Evolutionary conservation across 257 asterid species (phyloP).

Genomic region (Vinca minor): DNA sequence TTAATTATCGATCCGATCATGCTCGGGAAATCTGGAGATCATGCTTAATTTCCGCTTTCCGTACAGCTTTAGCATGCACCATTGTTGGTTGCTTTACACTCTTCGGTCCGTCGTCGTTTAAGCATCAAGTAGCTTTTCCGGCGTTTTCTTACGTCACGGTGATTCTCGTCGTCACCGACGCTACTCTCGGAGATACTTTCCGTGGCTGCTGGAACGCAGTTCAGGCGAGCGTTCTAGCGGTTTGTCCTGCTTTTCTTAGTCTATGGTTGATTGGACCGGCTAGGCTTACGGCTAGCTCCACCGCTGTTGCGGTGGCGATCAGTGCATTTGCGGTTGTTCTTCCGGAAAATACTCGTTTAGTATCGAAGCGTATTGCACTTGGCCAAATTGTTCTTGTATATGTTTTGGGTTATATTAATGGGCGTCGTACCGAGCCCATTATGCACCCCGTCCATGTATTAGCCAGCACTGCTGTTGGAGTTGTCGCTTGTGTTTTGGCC

Average conservation of each 20-base stretch:
- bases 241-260: conserved; percentile 49
- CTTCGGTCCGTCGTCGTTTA: conserved; percentile 44
- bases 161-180: conserved; percentile 52
- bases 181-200: conserved; percentile 62
- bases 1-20: background rate
- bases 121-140: conserved; percentile 42
- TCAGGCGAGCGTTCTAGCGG: conserved; percentile 41
- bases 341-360: conserved; percentile 54
- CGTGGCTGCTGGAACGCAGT: conserved; percentile 66
- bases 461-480: conserved; percentile 72
- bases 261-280: conserved; percentile 57
- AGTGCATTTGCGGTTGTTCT: conserved; percentile 53
- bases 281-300: conserved; percentile 36
- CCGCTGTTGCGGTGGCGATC: conserved; percentile 43
- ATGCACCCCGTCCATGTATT: conserved; percentile 69
- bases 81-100: conserved; percentile 62
- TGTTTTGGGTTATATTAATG: conserved; percentile 46
- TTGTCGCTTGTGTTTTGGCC: conserved; percentile 57
- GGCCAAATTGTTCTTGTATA: conserved; percentile 76
- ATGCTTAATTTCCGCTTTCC: conserved; percentile 41
- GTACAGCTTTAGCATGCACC: conserved; percentile 77
- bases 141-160: conserved; percentile 74
- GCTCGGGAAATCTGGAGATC: background rate
- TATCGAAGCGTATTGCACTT: conserved; percentile 63
- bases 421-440: conserved; percentile 36